These are phyloP conservation scores for Ceratobasidium sp. DNA, from an alignment of 1,284 basidiomycete species.

Conservation along the genomic window DNA sequence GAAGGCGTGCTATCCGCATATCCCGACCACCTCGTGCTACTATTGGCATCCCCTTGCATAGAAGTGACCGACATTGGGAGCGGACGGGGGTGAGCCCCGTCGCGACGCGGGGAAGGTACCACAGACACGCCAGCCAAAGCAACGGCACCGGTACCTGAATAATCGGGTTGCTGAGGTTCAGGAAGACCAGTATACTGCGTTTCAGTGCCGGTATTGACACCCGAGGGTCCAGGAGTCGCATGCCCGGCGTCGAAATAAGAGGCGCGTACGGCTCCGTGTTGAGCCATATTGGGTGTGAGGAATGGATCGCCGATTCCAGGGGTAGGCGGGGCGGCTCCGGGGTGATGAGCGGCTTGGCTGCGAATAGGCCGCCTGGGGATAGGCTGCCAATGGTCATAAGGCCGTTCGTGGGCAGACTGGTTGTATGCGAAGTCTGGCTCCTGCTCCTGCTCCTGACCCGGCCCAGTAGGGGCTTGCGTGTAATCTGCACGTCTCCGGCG, in stretches of 20 bases:
- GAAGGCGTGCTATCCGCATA: neutral
- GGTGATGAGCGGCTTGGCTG: neutral
- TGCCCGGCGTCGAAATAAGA: neutral
- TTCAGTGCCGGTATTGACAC: neutral
- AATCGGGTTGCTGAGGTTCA: slow-evolving; percentile 6
- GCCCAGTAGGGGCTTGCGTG: neutral
- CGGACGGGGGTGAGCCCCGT: slow-evolving; percentile 2
- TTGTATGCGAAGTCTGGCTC: neutral
- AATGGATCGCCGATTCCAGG: slow-evolving; percentile 22
- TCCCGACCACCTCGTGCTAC: slow-evolving; percentile 7
- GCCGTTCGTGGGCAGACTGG: neutral
- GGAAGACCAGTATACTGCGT: slow-evolving; percentile 23
- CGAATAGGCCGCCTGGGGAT: neutral
- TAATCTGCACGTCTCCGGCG: neutral
- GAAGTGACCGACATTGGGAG: slow-evolving; percentile 2
- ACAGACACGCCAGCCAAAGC: too few relatives aligned
- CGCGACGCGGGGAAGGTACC: slow-evolving; percentile 1
- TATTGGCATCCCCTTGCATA: neutral
- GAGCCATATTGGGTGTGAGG: slow-evolving; percentile 31
- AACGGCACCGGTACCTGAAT: neutral
- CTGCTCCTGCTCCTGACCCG: neutral
- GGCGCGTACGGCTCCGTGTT: slow-evolving; percentile 12
- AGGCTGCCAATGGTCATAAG: neutral
- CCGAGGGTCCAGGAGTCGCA: neutral
- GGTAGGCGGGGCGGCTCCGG: slow-evolving; percentile 6